phyloP scores from a whole-genome alignment of 805 yeast species.

The Brettanomyces bruxellensis region DNA sequence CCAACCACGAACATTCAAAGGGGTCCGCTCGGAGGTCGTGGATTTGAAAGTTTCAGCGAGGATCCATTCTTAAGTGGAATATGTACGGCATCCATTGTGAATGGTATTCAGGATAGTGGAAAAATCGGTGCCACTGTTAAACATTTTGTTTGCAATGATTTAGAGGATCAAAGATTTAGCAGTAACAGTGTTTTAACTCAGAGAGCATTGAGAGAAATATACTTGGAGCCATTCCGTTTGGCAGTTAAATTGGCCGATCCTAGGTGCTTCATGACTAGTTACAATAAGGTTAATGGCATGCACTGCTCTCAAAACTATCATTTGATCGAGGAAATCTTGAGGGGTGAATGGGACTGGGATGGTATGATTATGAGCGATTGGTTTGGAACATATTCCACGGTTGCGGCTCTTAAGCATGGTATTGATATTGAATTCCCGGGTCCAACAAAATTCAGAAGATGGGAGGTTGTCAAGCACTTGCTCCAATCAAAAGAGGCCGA shows the following conservation, averaged over 20 bases:
- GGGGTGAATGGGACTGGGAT: conserved; percentile 48
- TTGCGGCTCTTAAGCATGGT: conserved; percentile 42
- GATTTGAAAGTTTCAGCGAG: conserved; percentile 34
- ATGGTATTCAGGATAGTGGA: conserved; percentile 45
- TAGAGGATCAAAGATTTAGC: conserved; percentile 44
- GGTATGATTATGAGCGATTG: conserved; percentile 58
- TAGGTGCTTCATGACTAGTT: conserved; percentile 49
- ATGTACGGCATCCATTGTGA: conserved; percentile 37
- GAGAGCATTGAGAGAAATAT: conserved; percentile 58
- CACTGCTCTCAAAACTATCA: conserved; percentile 41
- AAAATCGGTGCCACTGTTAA: conserved; percentile 46
- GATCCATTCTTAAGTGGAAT: conserved; percentile 36
- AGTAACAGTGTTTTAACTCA: conserved; percentile 43
- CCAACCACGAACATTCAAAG: conserved; percentile 33
- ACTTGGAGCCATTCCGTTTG: conserved; percentile 54
- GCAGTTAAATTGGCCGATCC: conserved; percentile 48
- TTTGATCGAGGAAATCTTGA: conserved; percentile 36
- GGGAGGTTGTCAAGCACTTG: conserved; percentile 2
- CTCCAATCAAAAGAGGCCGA: conserved; percentile 1
- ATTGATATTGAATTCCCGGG: conserved; percentile 66
- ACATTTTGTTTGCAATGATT: conserved; percentile 57
- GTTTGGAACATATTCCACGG: conserved; percentile 46
- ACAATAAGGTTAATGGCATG: conserved; percentile 53
- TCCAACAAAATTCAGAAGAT: conserved; percentile 10
- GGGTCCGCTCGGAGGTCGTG: conserved; percentile 37